phyloP scores from a whole-genome alignment of 2,329 filamentous ascomycete genomes.

The Fusarium ambrosium region DNA sequence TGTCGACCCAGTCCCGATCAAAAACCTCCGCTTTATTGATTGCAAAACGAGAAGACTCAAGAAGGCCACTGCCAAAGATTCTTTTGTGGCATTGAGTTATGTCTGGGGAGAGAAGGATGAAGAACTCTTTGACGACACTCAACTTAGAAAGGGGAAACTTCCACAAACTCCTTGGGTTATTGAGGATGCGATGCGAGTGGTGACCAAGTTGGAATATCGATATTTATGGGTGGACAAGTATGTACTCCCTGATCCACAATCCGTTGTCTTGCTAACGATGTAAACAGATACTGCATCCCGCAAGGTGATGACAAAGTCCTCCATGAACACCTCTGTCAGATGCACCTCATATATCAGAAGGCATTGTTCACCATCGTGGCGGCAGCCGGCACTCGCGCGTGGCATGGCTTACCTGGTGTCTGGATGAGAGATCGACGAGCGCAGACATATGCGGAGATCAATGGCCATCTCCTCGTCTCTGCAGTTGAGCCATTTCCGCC shows the following conservation, averaged over 20 bases:
- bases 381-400: background rate
- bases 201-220: background rate
- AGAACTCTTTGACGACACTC: background rate
- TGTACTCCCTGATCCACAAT: no score
- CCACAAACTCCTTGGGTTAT: background rate
- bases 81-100: conserved; percentile 18
- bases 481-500: background rate
- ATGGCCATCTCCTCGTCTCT: background rate
- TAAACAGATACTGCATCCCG: conserved; percentile 6
- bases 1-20: background rate
- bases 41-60: background rate
- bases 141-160: background rate
- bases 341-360: conserved; percentile 9
- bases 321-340: background rate
- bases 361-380: conserved; percentile 13
- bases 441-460: background rate
- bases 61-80: background rate
- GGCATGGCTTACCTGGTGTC: conserved; percentile 8
- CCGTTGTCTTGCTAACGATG: background rate
- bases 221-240: conserved; percentile 19
- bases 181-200: conserved; percentile 6
- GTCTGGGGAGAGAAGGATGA: conserved; percentile 5
- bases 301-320: background rate
- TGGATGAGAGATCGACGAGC: background rate
- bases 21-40: background rate